Conservation (phyloP, 2,329 filamentous ascomycete genomes). For the Microdochium nivale region DNA sequence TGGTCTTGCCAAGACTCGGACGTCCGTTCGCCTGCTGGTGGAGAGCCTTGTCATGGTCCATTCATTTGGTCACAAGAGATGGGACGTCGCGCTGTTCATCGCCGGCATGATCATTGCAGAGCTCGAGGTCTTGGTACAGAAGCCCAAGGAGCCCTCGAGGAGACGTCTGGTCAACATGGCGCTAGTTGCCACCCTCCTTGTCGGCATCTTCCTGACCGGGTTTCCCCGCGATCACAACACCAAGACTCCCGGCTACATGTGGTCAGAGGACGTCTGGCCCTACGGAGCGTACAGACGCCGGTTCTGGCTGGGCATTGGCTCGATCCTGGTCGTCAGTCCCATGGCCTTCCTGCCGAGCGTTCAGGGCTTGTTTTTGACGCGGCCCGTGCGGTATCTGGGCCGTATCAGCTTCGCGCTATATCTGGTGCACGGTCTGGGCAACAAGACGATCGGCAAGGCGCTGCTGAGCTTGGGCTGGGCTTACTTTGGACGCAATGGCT, state of each 20-base stretch:
- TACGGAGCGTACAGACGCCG: constrained; percentile 18
- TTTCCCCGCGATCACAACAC: constrained; percentile 18
- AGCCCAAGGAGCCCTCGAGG: constrained; percentile 8
- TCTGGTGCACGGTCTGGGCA: constrained; percentile 42
- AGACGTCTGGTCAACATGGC: constrained; percentile 11
- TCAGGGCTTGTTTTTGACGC: constrained; percentile 15
- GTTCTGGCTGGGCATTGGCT: constrained; percentile 18
- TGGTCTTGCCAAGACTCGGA: constrained; percentile 16
- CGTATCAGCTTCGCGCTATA: constrained; percentile 50
- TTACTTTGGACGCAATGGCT: constrained; percentile 19
- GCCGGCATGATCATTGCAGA: constrained; percentile 19
- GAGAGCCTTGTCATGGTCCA: constrained; percentile 13
- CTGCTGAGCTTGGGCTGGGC: constrained; percentile 17
- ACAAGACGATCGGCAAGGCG: constrained; percentile 17
- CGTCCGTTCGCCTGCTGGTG: constrained; percentile 15
- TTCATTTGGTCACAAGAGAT: constrained; percentile 17
- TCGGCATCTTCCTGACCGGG: constrained; percentile 17
- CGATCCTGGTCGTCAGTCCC: constrained; percentile 26
- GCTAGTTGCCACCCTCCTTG: constrained; percentile 11
- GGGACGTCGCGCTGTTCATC: constrained; percentile 19
- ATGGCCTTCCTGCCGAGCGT: constrained; percentile 15
- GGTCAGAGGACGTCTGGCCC: constrained; percentile 18
- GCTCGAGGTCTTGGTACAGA: constrained; percentile 15
- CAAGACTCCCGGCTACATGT: constrained; percentile 16
- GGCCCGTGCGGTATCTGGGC: constrained; percentile 44